Percentiles rank a stretch among this genome's conserved stretches.
Evolutionary conservation across 1,284 basidiomycete species (phyloP).

Genomic region (Coniophora puteana): DNA sequence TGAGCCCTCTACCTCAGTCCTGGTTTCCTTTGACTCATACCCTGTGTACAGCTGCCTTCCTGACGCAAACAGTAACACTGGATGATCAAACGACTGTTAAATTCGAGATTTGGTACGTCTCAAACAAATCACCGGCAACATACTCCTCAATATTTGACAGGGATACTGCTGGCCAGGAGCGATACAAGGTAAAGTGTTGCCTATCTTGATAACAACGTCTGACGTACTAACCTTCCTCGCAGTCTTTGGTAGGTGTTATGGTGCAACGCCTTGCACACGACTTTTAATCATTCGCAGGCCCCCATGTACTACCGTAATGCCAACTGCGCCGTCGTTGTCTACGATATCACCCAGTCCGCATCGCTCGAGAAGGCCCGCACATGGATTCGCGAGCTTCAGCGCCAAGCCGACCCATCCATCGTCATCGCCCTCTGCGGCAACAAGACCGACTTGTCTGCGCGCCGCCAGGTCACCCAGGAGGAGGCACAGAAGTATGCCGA

Average conservation of each 20-base stretch:
- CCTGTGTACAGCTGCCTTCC: constrained; percentile 74
- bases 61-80: constrained; percentile 92
- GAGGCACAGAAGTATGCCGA: constrained; percentile 92
- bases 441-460: constrained; percentile 84
- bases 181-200: constrained; percentile 69
- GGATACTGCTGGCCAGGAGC: constrained; percentile 92
- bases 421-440: constrained; percentile 95
- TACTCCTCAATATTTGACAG: constrained; percentile 33
- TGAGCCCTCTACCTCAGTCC: constrained; percentile 26
- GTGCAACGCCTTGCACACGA: constrained; percentile 8
- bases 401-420: constrained; percentile 96
- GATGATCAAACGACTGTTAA: constrained; percentile 91
- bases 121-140: not conserved
- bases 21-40: constrained; percentile 8
- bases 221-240: constrained; percentile 5
- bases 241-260: constrained; percentile 56
- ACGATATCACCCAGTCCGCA: constrained; percentile 83
- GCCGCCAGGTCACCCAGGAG: constrained; percentile 79
- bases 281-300: constrained; percentile 44
- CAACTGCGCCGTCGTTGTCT: constrained; percentile 84
- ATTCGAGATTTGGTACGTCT: constrained; percentile 91
- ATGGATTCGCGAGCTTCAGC: constrained; percentile 96
- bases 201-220: not conserved
- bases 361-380: constrained; percentile 94
- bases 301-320: constrained; percentile 94